phyloP scores from a whole-genome alignment of 2,329 filamentous ascomycete genomes.

The Venturia oleaginea region DNA sequence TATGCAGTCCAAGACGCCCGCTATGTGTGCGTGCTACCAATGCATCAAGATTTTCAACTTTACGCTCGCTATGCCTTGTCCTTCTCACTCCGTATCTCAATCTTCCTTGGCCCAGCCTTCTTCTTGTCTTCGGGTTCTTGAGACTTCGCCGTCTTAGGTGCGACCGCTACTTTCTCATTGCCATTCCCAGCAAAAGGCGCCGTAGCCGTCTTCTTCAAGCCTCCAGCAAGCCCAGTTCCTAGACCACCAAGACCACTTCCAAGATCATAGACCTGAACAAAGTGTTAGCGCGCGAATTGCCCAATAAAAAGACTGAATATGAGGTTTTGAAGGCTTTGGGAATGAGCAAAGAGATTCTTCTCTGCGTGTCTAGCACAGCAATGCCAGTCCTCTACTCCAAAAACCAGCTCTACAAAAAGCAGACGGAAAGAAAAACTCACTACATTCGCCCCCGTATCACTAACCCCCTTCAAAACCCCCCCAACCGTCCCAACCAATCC shows the following conservation, averaged over 20 bases:
- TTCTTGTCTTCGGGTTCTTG: not conserved
- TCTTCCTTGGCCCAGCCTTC: constrained; percentile 8
- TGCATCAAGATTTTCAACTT: not conserved
- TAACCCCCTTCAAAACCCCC: constrained; percentile 17
- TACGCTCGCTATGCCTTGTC: not conserved
- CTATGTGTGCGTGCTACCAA: not conserved
- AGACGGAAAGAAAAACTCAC: constrained; percentile 11
- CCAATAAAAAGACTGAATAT: too few relatives aligned
- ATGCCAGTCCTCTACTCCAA: too few relatives aligned
- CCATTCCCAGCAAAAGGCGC: constrained; percentile 2
- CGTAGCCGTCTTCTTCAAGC: constrained; percentile 10
- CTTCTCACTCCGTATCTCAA: constrained; percentile 9
- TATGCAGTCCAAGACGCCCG: not conserved
- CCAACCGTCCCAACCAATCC: constrained; percentile 16
- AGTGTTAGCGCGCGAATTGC: not conserved
- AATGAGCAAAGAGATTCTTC: too few relatives aligned
- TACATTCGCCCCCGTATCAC: constrained; percentile 18
- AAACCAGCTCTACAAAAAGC: too few relatives aligned
- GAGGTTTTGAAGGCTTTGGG: too few relatives aligned
- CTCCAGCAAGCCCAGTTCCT: not conserved
- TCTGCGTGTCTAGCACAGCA: too few relatives aligned
- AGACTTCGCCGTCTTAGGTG: not conserved
- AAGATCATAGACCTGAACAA: constrained; percentile 7
- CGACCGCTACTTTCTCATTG: not conserved
- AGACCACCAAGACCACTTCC: constrained; percentile 8